Conservation (phyloP, 495 filamentous ascomycete species). For the Sordaria brevicollis region DNA sequence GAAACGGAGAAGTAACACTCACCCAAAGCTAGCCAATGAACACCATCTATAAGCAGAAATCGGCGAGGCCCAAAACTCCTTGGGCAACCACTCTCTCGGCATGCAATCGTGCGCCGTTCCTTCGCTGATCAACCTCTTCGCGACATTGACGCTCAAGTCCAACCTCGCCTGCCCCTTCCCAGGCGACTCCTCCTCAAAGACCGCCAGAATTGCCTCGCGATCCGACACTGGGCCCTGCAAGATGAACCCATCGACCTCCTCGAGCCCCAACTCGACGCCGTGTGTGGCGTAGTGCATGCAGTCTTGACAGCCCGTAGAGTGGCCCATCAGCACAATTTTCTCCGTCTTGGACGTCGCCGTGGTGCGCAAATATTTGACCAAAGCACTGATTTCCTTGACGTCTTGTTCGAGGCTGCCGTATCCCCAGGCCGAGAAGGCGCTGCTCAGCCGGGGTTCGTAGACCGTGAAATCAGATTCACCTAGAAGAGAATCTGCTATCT, state of each 20-base stretch:
- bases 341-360: constrained; percentile 25
- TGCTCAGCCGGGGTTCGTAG: constrained; percentile 33
- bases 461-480: constrained; percentile 19
- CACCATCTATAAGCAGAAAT: constrained; percentile 61
- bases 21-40: constrained; percentile 49
- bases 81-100: constrained; percentile 36
- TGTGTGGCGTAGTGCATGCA: constrained; percentile 53
- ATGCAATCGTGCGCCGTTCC: constrained; percentile 50
- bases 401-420: constrained; percentile 57
- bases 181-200: constrained; percentile 21
- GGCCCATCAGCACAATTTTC: constrained; percentile 79
- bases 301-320: constrained; percentile 76
- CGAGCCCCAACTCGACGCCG: constrained; percentile 7
- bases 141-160: constrained; percentile 40
- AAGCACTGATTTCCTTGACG: constrained; percentile 57
- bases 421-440: constrained; percentile 65
- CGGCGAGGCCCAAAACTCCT: constrained; percentile 39
- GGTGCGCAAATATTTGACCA: constrained; percentile 56
- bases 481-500: constrained; percentile 45
- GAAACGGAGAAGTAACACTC: constrained; percentile 12
- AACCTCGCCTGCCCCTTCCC: constrained; percentile 16
- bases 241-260: constrained; percentile 64
- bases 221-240: constrained; percentile 77
- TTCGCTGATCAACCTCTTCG: constrained; percentile 40
- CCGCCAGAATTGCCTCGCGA: constrained; percentile 49